Percentiles rank a stretch among this genome's conserved stretches.
Conservation (phyloP, 306 rosid species). For the Dicorynia guianensis region DNA sequence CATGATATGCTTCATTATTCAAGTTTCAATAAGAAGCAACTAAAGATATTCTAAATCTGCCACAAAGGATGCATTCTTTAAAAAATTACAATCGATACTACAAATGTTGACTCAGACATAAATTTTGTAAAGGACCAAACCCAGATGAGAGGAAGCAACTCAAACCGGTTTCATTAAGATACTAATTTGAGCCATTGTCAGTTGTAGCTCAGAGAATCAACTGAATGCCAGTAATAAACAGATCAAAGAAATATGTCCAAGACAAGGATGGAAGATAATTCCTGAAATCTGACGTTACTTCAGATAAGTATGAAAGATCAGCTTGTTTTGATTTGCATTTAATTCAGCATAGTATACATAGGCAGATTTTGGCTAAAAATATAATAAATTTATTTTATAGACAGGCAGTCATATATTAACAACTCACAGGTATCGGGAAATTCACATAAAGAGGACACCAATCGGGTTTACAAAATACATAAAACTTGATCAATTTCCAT, state of each 20-base stretch:
- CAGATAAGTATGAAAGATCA: not conserved
- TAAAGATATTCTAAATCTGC: not conserved
- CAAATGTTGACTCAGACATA: constrained; percentile 2
- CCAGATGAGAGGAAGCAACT: constrained; percentile 29
- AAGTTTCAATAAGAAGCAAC: constrained; percentile 15
- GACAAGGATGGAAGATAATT: not conserved
- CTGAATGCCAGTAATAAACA: not conserved
- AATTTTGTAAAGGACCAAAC: constrained; percentile 15
- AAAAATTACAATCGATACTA: constrained; percentile 18
- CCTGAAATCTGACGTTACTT: constrained; percentile 24
- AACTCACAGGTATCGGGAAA: constrained; percentile 18
- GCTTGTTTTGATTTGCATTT: no score
- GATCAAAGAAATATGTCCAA: not conserved
- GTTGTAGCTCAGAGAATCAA: not conserved
- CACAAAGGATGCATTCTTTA: constrained; percentile 18
- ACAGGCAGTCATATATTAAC: not conserved
- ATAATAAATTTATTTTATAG: not conserved
- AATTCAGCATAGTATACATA: not conserved
- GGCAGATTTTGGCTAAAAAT: not conserved
- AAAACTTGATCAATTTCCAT: constrained; percentile 23
- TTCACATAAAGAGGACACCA: constrained; percentile 14
- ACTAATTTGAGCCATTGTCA: not conserved
- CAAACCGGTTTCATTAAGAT: constrained; percentile 10
- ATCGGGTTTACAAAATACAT: constrained; percentile 29
- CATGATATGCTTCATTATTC: constrained; percentile 19